These are phyloP conservation scores for Naematelia encephala DNA, from an alignment of 768 basidiomycete genomes.

Conservation along the genomic window DNA sequence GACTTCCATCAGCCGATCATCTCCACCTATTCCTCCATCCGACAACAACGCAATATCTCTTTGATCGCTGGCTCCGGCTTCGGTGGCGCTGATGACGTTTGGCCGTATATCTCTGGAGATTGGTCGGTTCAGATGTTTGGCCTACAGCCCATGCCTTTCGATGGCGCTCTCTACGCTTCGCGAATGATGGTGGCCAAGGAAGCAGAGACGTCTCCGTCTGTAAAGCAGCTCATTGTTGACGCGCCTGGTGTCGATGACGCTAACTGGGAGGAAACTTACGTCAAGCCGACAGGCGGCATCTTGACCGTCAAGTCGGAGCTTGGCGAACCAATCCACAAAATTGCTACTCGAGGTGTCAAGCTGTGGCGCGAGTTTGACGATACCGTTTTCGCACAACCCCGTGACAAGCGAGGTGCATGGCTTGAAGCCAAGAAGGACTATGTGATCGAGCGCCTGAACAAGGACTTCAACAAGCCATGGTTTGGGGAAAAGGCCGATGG, in stretches of 20 bases:
- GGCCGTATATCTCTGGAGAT: conserved; percentile 94
- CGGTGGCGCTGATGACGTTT: conserved; percentile 83
- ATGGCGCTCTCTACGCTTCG: conserved; percentile 92
- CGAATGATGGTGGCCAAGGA: conserved; percentile 99
- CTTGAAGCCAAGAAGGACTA: conserved; percentile 80
- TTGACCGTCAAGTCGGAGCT: conserved; percentile 96
- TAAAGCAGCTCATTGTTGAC: conserved; percentile 94
- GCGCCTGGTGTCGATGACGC: conserved; percentile 85
- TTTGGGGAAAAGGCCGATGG: conserved; percentile 96
- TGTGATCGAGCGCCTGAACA: conserved; percentile 86
- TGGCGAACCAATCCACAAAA: conserved; percentile 98
- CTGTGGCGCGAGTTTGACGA: conserved; percentile 99
- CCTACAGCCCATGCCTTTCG: conserved; percentile 94
- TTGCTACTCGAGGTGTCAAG: conserved; percentile 93
- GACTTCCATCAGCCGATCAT: conserved; percentile 97
- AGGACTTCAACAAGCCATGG: conserved; percentile 79
- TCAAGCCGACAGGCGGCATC: conserved; percentile 90
- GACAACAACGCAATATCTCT: conserved; percentile 79
- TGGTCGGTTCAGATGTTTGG: conserved; percentile 81
- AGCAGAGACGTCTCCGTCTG: conserved; percentile 87
- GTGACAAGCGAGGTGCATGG: conserved; percentile 92
- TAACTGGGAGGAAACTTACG: conserved; percentile 88
- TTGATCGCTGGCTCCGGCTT: conserved; percentile 95
- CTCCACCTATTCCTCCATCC: conserved; percentile 82
- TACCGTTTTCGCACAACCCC: conserved; percentile 88